Evolutionary conservation across 2,329 filamentous ascomycete species (phyloP).

Genomic region (Paecilomyces sp.): DNA sequence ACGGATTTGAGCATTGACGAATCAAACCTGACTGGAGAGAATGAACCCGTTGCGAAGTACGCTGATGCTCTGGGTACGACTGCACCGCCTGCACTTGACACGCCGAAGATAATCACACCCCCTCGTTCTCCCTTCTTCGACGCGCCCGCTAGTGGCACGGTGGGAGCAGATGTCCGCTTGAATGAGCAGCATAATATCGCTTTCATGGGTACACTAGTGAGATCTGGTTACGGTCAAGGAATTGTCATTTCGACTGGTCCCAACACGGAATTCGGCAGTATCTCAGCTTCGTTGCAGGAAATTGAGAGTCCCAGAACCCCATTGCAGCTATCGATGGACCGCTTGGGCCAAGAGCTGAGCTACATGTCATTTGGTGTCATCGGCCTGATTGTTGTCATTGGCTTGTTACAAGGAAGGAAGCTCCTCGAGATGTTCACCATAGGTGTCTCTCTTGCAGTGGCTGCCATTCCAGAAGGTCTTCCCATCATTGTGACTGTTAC

Average conservation of each 20-base stretch:
- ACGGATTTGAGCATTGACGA: conserved; percentile 90
- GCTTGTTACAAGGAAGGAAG: conserved; percentile 80
- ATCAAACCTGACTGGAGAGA: conserved; percentile 94
- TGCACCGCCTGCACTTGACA: conserved; percentile 17
- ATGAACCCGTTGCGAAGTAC: conserved; percentile 79
- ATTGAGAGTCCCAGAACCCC: conserved; percentile 95
- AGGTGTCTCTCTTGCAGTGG: conserved; percentile 91
- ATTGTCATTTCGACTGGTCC: conserved; percentile 96
- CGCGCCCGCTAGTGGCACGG: conserved; percentile 51
- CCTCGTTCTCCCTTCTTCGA: conserved; percentile 52
- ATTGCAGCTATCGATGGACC: conserved; percentile 92
- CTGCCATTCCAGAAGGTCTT: conserved; percentile 89
- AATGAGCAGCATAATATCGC: conserved; percentile 84
- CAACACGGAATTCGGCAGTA: conserved; percentile 90
- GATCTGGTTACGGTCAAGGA: conserved; percentile 89
- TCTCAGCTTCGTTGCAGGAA: conserved; percentile 86
- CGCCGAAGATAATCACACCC: conserved; percentile 27
- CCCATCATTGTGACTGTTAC: conserved; percentile 99
- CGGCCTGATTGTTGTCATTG: conserved; percentile 83
- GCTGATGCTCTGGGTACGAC: conserved; percentile 49
- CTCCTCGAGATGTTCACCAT: conserved; percentile 95
- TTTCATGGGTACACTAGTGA: conserved; percentile 95
- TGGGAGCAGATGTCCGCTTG: conserved; percentile 58
- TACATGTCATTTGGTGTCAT: conserved; percentile 96
- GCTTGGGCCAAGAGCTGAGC: conserved; percentile 90